phyloP scores from a whole-genome alignment of 139 green algal species.

The Chlamydomonas schloesseri region DNA sequence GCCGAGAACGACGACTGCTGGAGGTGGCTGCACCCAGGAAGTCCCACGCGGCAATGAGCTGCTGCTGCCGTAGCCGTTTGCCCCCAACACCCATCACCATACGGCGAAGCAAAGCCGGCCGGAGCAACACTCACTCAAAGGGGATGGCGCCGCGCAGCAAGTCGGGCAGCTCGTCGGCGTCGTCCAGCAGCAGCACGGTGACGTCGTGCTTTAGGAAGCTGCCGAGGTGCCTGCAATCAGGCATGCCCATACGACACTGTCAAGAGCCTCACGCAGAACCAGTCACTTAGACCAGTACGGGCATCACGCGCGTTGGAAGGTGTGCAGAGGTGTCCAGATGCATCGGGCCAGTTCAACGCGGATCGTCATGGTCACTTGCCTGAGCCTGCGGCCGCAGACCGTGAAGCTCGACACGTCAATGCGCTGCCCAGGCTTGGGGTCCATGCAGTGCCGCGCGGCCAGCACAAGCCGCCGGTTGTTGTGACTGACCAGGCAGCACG shows the following conservation, averaged over 20 bases:
- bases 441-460: conserved; percentile 8
- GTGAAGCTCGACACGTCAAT: conserved; percentile 13
- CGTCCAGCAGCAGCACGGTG: conserved; percentile 20
- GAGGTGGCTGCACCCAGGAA: conserved; percentile 3
- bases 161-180: not conserved
- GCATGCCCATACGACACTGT: not conserved
- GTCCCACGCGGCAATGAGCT: not conserved
- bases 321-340: conserved; percentile 8
- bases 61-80: not conserved
- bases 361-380: conserved; percentile 8
- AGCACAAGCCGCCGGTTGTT: not conserved
- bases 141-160: not conserved
- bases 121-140: conserved; percentile 1
- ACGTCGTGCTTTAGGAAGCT: conserved; percentile 13
- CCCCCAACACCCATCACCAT: not conserved
- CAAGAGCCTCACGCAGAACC: not conserved
- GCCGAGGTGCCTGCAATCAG: conserved; percentile 6
- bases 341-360: not conserved
- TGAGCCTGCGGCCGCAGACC: conserved; percentile 15
- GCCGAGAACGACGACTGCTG: not conserved
- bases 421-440: conserved; percentile 13
- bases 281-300: not conserved
- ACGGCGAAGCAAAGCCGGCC: not conserved
- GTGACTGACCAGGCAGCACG: conserved; percentile 10
- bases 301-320: not conserved